phyloP scores from a whole-genome alignment of 352 stramenopile genomes.

The Thraustochytrium striatum region DNA sequence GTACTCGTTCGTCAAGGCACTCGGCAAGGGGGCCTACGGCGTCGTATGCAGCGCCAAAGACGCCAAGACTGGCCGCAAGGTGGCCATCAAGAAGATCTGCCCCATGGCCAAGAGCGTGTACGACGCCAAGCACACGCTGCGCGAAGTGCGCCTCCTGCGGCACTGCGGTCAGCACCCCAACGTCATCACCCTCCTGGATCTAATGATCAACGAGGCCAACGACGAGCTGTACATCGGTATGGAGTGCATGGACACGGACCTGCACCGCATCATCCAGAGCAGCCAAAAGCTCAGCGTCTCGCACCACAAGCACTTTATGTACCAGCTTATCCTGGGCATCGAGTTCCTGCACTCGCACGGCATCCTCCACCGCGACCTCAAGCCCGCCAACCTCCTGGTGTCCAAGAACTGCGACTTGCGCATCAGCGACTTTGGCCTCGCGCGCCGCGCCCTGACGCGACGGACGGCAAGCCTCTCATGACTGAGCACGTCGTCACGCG shows the following conservation, averaged over 20 bases:
- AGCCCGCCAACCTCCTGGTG: conserved; percentile 61
- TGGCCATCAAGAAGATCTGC: conserved; percentile 84
- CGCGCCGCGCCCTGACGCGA: conserved; percentile 58
- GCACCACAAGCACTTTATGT: conserved; percentile 79
- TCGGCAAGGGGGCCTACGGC: conserved; percentile 84
- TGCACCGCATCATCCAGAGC: conserved; percentile 79
- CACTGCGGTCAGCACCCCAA: conserved; percentile 79
- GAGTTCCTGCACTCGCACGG: conserved; percentile 85
- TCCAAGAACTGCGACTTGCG: conserved; percentile 78
- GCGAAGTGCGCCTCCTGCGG: conserved; percentile 77
- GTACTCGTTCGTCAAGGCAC: conserved; percentile 75
- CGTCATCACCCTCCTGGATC: conserved; percentile 73
- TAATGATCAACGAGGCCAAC: conserved; percentile 74
- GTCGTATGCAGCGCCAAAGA: conserved; percentile 78
- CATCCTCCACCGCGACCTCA: conserved; percentile 45
- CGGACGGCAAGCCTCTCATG: conserved; percentile 52
- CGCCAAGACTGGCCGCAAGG: conserved; percentile 63
- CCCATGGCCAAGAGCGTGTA: conserved; percentile 73
- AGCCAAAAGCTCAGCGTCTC: conserved; percentile 56
- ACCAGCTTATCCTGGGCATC: conserved; percentile 79
- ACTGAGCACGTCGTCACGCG: conserved; percentile 84
- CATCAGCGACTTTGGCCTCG: conserved; percentile 89
- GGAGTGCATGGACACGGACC: conserved; percentile 87
- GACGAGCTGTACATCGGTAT: conserved; percentile 92
- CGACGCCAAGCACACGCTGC: conserved; percentile 78